Evolutionary conservation across 495 filamentous ascomycete species (phyloP), one percentile per base, ranked within the genome.

Genomic region (Cladorrhinum samala): DNA sequence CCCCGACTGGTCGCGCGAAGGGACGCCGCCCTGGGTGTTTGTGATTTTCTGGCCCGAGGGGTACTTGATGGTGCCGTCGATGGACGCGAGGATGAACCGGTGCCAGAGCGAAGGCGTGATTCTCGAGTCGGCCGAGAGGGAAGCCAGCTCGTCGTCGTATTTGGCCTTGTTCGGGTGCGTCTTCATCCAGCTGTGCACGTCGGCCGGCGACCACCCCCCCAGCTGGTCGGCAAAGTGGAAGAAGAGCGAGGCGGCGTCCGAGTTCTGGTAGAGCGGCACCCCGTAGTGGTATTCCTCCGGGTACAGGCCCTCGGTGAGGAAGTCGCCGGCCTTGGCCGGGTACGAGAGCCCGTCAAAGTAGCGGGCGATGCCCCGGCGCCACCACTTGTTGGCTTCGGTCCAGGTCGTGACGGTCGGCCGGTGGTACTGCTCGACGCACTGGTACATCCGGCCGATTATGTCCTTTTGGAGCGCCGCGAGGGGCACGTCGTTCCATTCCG

Each of bases 11-110:
- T 8, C n/a, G 13, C 39, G 11, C n/a, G 39, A 41, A 6, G 39
- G 39, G 13, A 41, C 39, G 4, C 44, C 44, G 1, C 25, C 27
- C 14, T 19, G 24, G 8, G 33, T 49, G 27, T 49, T 49, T 20
- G 25, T 38, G 30, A 49, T 49, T 25, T 36, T 49, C 13, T 37
- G 44, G 18, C 44, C 44, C 9, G 20, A 13, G 13, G 44, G 44
- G 17, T 46, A 46, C 44, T 27, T 46, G 44, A 46, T 46, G 9
- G 44, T 46, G 44, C 44, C 44, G 44, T 46, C 44, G 23, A 46
- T 46, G 19, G 44, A 46, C 17, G 44, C 44, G 5, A 46, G 20
- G 44, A 46, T 46, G 14, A 41, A 41, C 7, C 17, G 11, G n/a
- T 41, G 39, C 39, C 39, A 41, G 39, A 41, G 13, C 8, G n/a